These are phyloP conservation scores for Clonostachys solani DNA, from an alignment of 2,329 filamentous ascomycete species.

Conservation along the genomic window DNA sequence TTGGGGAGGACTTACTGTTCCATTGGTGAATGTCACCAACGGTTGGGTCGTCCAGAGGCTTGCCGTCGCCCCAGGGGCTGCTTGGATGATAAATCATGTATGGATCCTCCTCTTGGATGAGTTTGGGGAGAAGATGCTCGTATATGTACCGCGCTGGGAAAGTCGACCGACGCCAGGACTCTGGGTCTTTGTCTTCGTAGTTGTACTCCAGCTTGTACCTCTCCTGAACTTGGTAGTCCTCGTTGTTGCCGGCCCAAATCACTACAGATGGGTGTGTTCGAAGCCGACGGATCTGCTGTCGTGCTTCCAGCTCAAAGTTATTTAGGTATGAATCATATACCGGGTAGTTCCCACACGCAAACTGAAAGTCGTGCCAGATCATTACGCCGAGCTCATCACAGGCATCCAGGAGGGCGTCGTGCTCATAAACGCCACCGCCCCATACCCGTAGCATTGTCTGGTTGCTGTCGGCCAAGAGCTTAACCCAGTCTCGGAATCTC, in stretches of 20 bases:
- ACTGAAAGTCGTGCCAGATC: conserved; percentile 79
- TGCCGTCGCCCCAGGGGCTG: conserved; percentile 63
- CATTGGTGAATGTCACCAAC: conserved; percentile 80
- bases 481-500: conserved; percentile 65
- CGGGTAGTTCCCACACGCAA: conserved; percentile 69
- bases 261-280: conserved; percentile 60
- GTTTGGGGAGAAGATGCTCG: conserved; percentile 66
- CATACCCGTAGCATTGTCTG: conserved; percentile 74
- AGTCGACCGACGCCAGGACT: conserved; percentile 68
- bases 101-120: conserved; percentile 57
- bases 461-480: conserved; percentile 66
- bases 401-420: conserved; percentile 63
- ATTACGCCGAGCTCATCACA: conserved; percentile 70
- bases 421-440: conserved; percentile 70
- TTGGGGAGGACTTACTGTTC: conserved; percentile 23
- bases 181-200: conserved; percentile 65
- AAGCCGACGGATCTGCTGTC: conserved; percentile 54
- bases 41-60: conserved; percentile 57
- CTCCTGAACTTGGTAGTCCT: conserved; percentile 73
- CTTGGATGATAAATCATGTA: conserved; percentile 68
- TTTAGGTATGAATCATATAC: conserved; percentile 55
- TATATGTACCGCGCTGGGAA: conserved; percentile 78
- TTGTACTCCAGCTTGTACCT: conserved; percentile 65
- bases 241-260: conserved; percentile 78
- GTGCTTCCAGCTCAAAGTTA: conserved; percentile 57